Conservation (phyloP, 352 stramenopile genomes). For the Halophytophthora batemanensis region DNA sequence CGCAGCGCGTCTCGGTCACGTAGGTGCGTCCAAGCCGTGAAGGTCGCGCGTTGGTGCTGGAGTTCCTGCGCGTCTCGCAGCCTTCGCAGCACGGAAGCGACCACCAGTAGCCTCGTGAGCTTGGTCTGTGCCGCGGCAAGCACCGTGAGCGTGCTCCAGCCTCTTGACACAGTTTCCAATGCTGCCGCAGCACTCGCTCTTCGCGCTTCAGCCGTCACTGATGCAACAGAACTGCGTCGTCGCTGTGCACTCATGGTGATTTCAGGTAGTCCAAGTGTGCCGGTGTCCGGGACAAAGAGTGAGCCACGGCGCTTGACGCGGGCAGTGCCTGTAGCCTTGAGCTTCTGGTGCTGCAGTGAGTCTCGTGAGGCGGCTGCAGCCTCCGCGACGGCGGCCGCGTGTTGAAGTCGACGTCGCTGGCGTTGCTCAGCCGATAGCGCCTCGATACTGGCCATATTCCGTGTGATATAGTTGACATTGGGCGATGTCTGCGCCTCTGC, state of each 20-base stretch:
- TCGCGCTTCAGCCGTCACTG: background rate
- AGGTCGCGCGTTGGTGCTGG: constrained; percentile 32
- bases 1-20: constrained; percentile 23
- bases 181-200: background rate
- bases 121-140: constrained; percentile 38
- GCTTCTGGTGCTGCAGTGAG: background rate
- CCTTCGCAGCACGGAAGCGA: constrained; percentile 19
- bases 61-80: constrained; percentile 24
- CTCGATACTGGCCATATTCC: constrained; percentile 28
- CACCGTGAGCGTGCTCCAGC: constrained; percentile 37
- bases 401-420: constrained; percentile 8
- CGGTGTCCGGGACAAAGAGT: constrained; percentile 17
- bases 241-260: background rate
- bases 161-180: constrained; percentile 12
- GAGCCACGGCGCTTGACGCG: constrained; percentile 31
- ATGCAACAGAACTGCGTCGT: constrained; percentile 1
- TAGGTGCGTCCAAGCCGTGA: constrained; percentile 36
- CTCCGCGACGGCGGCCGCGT: constrained; percentile 1
- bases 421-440: constrained; percentile 25
- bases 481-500: constrained; percentile 1
- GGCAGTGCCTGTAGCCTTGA: background rate
- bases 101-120: constrained; percentile 25
- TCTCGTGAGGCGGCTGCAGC: too few relatives aligned
- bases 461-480: constrained; percentile 25
- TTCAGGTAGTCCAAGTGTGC: background rate